These are phyloP conservation scores for Linnemannia exigua DNA, from an alignment of 192 early-diverging fungal genomes.

Conservation along the genomic window DNA sequence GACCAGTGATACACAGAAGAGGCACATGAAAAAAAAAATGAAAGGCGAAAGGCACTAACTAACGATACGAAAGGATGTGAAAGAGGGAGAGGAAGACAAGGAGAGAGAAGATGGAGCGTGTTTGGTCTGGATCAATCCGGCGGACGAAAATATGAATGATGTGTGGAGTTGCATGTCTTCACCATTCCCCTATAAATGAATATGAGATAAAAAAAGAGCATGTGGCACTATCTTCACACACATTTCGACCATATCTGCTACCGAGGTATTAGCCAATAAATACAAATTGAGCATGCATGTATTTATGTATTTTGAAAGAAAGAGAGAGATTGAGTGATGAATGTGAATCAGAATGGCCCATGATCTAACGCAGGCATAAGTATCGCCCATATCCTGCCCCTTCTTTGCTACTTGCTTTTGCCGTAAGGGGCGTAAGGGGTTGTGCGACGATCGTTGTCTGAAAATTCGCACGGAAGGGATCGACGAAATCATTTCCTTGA, in stretches of 20 bases:
- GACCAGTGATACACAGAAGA: background rate
- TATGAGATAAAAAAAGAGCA: background rate
- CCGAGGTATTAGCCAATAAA: too few relatives aligned
- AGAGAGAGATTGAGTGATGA: too few relatives aligned
- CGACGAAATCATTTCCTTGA: background rate
- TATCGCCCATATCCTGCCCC: too few relatives aligned
- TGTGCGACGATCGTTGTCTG: background rate
- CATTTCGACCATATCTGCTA: too few relatives aligned
- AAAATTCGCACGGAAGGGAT: background rate
- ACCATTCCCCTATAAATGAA: background rate
- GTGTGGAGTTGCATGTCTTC: background rate
- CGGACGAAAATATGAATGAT: background rate
- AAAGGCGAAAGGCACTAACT: too few relatives aligned
- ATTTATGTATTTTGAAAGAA: too few relatives aligned
- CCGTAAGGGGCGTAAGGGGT: too few relatives aligned
- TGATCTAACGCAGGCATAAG: too few relatives aligned
- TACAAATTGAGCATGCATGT: too few relatives aligned
- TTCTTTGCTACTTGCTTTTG: too few relatives aligned
- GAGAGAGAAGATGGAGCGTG: background rate
- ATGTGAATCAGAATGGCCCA: too few relatives aligned
- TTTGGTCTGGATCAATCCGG: background rate
- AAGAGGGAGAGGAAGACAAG: background rate
- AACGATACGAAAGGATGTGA: background rate
- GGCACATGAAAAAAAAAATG: background rate
- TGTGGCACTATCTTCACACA: too few relatives aligned